phyloP scores from a whole-genome alignment of 495 filamentous ascomycete species.

The Daldinia loculata region DNA sequence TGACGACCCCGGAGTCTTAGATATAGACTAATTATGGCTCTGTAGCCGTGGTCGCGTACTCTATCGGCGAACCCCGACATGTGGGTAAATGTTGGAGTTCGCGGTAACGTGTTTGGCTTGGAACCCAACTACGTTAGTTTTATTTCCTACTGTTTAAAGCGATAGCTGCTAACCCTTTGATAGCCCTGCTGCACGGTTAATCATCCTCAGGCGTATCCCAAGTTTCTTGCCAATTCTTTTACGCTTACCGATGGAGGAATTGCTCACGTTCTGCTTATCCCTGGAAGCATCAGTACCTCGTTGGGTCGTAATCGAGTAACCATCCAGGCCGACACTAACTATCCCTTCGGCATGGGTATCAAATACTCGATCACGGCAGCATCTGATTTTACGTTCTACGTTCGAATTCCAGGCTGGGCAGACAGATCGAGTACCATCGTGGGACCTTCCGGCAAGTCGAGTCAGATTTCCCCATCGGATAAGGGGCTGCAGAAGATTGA shows the following conservation, averaged over 20 bases:
- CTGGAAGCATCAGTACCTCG: conserved; percentile 46
- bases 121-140: conserved; percentile 48
- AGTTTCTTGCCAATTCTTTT: conserved; percentile 58
- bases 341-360: conserved; percentile 62
- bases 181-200: conserved; percentile 71
- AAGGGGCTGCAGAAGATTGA: conserved; percentile 52
- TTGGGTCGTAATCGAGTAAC: conserved; percentile 41
- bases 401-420: conserved; percentile 62
- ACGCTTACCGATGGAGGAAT: conserved; percentile 48
- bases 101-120: conserved; percentile 57
- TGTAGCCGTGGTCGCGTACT: conserved; percentile 54
- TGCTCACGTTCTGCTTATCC: conserved; percentile 56
- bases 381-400: conserved; percentile 57
- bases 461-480: conserved; percentile 32
- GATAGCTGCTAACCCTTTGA: conserved; percentile 23
- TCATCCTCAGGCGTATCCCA: conserved; percentile 67
- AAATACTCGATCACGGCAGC: conserved; percentile 58
- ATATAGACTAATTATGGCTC: conserved; percentile 1
- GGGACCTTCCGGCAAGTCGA: conserved; percentile 3
- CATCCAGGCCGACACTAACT: conserved; percentile 52
- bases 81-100: conserved; percentile 59
- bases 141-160: not conserved
- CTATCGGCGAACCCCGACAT: conserved; percentile 51
- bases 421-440: conserved; percentile 42
- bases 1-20: conserved; percentile 33